A percentile compares a stretch with the other conserved stretches of the same genome.
These are phyloP conservation scores for Pythium pyrilobum DNA, from an alignment of 352 stramenopile species.

Conservation along the genomic window DNA sequence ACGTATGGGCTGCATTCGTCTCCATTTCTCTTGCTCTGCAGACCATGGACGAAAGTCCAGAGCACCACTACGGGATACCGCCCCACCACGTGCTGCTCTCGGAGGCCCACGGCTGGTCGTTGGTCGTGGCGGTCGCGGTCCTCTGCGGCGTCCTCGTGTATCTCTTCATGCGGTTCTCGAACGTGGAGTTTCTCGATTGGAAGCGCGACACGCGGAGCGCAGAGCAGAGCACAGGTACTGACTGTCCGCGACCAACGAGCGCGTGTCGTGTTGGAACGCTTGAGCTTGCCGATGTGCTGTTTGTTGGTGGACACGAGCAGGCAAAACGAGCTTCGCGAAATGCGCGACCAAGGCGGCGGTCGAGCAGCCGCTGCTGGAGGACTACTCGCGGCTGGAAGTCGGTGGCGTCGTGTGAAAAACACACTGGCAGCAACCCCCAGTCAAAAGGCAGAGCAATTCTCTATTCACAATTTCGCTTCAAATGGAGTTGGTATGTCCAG, in stretches of 20 bases:
- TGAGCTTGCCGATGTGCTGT: too few species aligned
- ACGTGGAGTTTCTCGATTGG: slow-evolving; percentile 12
- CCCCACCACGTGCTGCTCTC: slow-evolving; percentile 12
- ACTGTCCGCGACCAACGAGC: not conserved
- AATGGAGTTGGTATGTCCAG: too few species aligned
- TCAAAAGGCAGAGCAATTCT: slow-evolving; percentile 2
- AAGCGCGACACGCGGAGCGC: not conserved
- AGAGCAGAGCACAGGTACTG: not conserved
- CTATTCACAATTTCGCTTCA: too few species aligned
- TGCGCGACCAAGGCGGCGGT: not conserved
- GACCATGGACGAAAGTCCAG: not conserved
- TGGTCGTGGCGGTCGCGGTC: slow-evolving; percentile 14
- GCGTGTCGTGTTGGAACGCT: not conserved
- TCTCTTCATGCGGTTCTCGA: slow-evolving; percentile 15
- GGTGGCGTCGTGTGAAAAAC: not conserved
- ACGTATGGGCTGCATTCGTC: too few species aligned
- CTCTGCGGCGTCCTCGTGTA: slow-evolving; percentile 11
- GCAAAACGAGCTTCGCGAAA: not conserved
- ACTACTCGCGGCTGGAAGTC: slow-evolving; percentile 9
- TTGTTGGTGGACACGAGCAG: too few species aligned
- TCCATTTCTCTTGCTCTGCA: not conserved
- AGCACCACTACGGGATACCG: not conserved
- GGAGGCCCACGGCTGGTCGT: slow-evolving; percentile 12
- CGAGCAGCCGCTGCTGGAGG: slow-evolving; percentile 14
- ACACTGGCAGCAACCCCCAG: not conserved